Evolutionary conservation across 352 stramenopile species (phyloP).

Genomic region (Globisporangium cederbergense): DNA sequence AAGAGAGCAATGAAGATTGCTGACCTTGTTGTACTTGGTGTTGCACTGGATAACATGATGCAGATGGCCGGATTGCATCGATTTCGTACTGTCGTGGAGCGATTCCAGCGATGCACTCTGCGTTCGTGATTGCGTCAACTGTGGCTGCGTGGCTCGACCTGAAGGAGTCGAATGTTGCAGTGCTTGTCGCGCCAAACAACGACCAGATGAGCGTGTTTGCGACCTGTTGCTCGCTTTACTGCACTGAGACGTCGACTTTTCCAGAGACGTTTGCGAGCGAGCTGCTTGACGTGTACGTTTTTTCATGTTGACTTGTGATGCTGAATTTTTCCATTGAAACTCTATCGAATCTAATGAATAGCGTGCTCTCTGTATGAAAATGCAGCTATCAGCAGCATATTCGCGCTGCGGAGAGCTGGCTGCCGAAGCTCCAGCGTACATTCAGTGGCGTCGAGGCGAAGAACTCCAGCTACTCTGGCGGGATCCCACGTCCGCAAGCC

Average conservation of each 20-base stretch:
- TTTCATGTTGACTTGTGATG: neutral
- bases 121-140: constrained; percentile 80
- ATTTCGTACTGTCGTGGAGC: constrained; percentile 68
- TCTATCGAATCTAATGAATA: too few species aligned
- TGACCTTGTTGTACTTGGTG: neutral
- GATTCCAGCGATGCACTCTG: constrained; percentile 83
- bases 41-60: neutral
- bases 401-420: constrained; percentile 68
- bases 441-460: constrained; percentile 71
- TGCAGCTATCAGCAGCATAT: constrained; percentile 61
- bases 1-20: neutral
- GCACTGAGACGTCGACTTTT: constrained; percentile 58
- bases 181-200: constrained; percentile 80
- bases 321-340: neutral
- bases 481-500: constrained; percentile 64
- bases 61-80: constrained; percentile 79
- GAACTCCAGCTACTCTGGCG: constrained; percentile 65
- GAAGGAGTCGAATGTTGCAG: constrained; percentile 68
- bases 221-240: constrained; percentile 84
- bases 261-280: constrained; percentile 71
- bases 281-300: constrained; percentile 60
- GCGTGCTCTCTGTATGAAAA: neutral
- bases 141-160: constrained; percentile 81
- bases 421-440: constrained; percentile 68
- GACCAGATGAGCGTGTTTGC: constrained; percentile 87